Conservation (phyloP, 108 stramenopile species). For the Cyclotella cryptica region DNA sequence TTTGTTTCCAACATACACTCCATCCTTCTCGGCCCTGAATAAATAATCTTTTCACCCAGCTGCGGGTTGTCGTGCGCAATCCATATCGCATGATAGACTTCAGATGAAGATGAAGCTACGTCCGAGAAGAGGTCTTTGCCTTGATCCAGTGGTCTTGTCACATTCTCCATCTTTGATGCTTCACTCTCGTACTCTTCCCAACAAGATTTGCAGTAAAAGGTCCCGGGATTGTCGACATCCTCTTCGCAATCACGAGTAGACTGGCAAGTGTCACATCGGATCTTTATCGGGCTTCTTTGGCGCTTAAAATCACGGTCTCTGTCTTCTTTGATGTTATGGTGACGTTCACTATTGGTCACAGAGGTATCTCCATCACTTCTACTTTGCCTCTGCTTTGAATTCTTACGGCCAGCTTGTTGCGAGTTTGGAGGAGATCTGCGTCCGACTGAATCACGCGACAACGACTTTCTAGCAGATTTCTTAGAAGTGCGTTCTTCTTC, state of each 20-base stretch:
- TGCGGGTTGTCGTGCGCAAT: conserved; percentile 67
- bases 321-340: neutral
- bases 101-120: neutral
- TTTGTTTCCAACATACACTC: conserved; percentile 67
- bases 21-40: conserved; percentile 47
- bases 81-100: conserved; percentile 53
- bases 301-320: conserved; percentile 17
- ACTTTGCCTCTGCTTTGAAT: neutral
- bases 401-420: conserved; percentile 11
- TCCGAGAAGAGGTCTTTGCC: neutral
- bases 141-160: conserved; percentile 23
- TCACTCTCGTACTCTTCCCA: conserved; percentile 64
- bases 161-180: neutral
- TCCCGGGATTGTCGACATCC: conserved; percentile 62
- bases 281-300: conserved; percentile 5
- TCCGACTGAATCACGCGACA: conserved; percentile 1
- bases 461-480: conserved; percentile 31
- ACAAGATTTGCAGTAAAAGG: conserved; percentile 58
- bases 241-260: conserved; percentile 55
- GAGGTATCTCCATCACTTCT: conserved; percentile 9
- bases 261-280: conserved; percentile 55
- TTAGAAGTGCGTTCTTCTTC: conserved; percentile 35
- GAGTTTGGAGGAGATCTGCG: neutral
- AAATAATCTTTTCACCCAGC: conserved; percentile 46
- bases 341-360: neutral